Evolutionary conservation across 2,329 filamentous ascomycete genomes (phyloP).

Genomic region (Shiraia bambusicola): DNA sequence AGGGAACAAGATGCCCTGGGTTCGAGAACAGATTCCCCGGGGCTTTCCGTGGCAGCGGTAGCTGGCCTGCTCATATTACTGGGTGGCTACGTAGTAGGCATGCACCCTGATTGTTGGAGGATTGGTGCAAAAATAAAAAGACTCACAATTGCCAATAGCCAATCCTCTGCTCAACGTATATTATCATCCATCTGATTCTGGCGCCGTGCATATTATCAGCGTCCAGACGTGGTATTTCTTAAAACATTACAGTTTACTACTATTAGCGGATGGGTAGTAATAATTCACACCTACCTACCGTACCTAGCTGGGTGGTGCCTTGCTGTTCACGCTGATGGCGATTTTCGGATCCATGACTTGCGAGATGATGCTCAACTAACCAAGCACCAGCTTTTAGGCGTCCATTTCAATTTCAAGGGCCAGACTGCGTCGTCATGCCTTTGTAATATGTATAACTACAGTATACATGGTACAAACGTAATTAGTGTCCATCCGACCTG

Average conservation of each 20-base stretch:
- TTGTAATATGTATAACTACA: too few relatives aligned
- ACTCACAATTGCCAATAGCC: conserved; percentile 10
- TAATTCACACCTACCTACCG: too few relatives aligned
- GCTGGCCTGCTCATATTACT: conserved; percentile 3
- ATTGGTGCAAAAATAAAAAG: conserved; percentile 10
- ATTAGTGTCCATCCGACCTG: conserved; percentile 14
- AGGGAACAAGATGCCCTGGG: conserved; percentile 14
- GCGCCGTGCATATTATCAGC: too few relatives aligned
- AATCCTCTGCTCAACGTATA: background rate
- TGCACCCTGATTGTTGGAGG: conserved; percentile 12
- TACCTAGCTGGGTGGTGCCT: too few relatives aligned
- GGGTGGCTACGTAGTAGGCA: too few relatives aligned
- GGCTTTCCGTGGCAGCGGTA: conserved; percentile 17
- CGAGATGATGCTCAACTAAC: conserved; percentile 1
- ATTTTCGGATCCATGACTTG: background rate
- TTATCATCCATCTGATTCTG: too few relatives aligned
- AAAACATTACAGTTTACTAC: too few relatives aligned
- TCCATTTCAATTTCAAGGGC: background rate
- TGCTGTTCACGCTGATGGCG: background rate
- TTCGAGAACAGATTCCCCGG: conserved; percentile 29
- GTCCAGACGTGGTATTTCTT: too few relatives aligned
- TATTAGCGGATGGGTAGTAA: too few relatives aligned
- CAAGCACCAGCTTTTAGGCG: conserved; percentile 1
- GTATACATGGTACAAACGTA: conserved; percentile 22
- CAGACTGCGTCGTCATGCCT: conserved; percentile 9